A percentile compares a stretch with the other conserved stretches of the same genome.
Evolutionary conservation across 176 grass and related monocot species (phyloP).

Genomic region (Aegilops umbellulata): DNA sequence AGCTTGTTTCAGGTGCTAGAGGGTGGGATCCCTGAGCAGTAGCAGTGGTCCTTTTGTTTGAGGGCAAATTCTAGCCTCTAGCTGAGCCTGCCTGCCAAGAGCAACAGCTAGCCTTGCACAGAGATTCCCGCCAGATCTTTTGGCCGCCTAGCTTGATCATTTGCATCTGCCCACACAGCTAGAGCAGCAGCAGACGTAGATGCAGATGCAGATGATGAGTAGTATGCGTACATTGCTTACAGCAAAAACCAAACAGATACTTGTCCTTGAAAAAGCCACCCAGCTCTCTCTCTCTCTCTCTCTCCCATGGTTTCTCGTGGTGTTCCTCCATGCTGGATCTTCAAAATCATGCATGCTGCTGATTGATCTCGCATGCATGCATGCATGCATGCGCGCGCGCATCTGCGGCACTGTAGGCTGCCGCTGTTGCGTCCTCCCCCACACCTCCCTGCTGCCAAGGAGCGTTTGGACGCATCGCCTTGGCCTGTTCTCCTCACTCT

Average conservation of each 20-base stretch:
- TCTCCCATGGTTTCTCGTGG: neutral
- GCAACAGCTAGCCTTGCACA: constrained; percentile 30
- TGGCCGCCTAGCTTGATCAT: constrained; percentile 45
- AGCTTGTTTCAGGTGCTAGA: neutral
- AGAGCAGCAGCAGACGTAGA: neutral
- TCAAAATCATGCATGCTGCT: neutral
- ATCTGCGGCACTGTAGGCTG: neutral
- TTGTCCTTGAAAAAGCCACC: constrained; percentile 44
- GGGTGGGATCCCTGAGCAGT: neutral
- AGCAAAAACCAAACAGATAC: neutral
- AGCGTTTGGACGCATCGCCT: constrained; percentile 28
- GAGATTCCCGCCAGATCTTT: constrained; percentile 62
- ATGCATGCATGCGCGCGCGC: neutral
- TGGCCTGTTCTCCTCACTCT: neutral
- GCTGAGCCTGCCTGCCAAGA: neutral
- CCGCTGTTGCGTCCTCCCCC: neutral
- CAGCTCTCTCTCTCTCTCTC: neutral
- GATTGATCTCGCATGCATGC: constrained; percentile 11
- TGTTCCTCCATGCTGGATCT: neutral
- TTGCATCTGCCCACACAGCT: neutral
- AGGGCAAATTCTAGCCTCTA: neutral
- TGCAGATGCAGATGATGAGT: neutral
- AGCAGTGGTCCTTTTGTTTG: neutral
- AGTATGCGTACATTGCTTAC: neutral
- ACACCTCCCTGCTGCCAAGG: constrained; percentile 11